Evolutionary conservation across 805 yeast genomes (phyloP).

Genomic region (Cyberlindnera veronae): DNA sequence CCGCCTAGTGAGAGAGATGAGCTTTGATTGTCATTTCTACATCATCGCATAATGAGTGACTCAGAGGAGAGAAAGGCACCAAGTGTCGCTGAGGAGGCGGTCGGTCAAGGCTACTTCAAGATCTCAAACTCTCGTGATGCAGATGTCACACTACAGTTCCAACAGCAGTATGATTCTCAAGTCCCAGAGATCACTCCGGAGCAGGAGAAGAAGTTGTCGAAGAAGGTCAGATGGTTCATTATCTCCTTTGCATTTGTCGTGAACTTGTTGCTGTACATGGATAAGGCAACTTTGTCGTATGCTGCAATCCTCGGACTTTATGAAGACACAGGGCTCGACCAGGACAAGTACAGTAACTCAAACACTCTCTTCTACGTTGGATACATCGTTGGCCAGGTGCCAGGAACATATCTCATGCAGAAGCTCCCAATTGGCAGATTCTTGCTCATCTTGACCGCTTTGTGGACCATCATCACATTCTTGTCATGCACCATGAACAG

Average conservation of each 20-base stretch:
- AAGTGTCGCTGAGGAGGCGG: no score
- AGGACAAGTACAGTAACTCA: slow-evolving; percentile 42
- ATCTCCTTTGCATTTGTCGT: slow-evolving; percentile 37
- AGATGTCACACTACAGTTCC: slow-evolving; percentile 37
- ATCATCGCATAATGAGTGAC: slow-evolving; percentile 1
- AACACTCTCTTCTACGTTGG: slow-evolving; percentile 55
- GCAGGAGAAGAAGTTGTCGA: slow-evolving; percentile 36
- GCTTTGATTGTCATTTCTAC: no score
- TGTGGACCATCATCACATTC: slow-evolving; percentile 47
- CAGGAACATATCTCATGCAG: slow-evolving; percentile 42
- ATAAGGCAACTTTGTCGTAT: slow-evolving; percentile 49
- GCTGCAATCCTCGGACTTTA: slow-evolving; percentile 46
- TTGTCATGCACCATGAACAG: slow-evolving; percentile 43
- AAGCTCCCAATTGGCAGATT: slow-evolving; percentile 39
- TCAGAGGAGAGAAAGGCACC: slow-evolving; percentile 1
- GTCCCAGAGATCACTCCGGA: slow-evolving; percentile 40
- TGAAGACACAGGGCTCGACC: slow-evolving; percentile 42
- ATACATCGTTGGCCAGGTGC: slow-evolving; percentile 42
- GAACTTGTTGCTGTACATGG: slow-evolving; percentile 44
- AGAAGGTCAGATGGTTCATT: slow-evolving; percentile 37
- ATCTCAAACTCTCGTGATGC: slow-evolving; percentile 35
- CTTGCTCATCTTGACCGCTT: slow-evolving; percentile 33
- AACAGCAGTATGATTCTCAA: slow-evolving; percentile 31
- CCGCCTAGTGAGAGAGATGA: no score
- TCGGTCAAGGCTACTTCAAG: no score